Evolutionary conservation across 2,329 filamentous ascomycete species (phyloP).

Genomic region (Bertia moriformis): DNA sequence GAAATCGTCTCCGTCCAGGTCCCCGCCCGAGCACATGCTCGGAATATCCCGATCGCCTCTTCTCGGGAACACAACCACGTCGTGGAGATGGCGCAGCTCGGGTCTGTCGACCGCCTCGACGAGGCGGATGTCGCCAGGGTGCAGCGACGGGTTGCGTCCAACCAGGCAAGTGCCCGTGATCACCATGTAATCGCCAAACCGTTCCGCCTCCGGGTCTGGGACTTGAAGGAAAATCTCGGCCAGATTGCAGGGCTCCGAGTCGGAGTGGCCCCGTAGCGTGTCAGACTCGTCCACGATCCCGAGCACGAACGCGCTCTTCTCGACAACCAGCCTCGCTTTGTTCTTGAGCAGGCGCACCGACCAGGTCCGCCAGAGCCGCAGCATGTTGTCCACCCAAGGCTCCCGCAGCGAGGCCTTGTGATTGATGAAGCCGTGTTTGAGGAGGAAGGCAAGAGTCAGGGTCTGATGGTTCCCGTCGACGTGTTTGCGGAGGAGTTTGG

Average conservation of each 20-base stretch:
- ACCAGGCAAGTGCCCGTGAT: slow-evolving; percentile 69
- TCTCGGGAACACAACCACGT: slow-evolving; percentile 78
- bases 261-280: slow-evolving; percentile 57
- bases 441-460: slow-evolving; percentile 58
- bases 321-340: slow-evolving; percentile 72
- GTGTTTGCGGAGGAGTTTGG: slow-evolving; percentile 55
- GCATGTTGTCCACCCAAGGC: slow-evolving; percentile 66
- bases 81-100: slow-evolving; percentile 57
- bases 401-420: slow-evolving; percentile 42
- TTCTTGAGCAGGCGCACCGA: slow-evolving; percentile 81
- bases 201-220: slow-evolving; percentile 37
- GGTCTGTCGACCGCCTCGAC: slow-evolving; percentile 69
- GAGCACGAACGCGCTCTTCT: slow-evolving; percentile 73
- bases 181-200: too few relatives aligned
- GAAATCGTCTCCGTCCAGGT: slow-evolving; percentile 91
- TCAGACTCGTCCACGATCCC: slow-evolving; percentile 78
- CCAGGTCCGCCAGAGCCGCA: slow-evolving; percentile 79
- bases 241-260: slow-evolving; percentile 29
- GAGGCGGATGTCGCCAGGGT: slow-evolving; percentile 80
- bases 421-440: slow-evolving; percentile 67
- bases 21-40: slow-evolving; percentile 90
- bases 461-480: slow-evolving; percentile 79
- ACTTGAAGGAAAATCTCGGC: slow-evolving; percentile 87
- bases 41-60: slow-evolving; percentile 71
- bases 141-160: slow-evolving; percentile 82